A percentile compares a stretch with the other conserved stretches of the same genome.
Conservation (phyloP, 208 protist species). For the Endotrypanum monterogeii region DNA sequence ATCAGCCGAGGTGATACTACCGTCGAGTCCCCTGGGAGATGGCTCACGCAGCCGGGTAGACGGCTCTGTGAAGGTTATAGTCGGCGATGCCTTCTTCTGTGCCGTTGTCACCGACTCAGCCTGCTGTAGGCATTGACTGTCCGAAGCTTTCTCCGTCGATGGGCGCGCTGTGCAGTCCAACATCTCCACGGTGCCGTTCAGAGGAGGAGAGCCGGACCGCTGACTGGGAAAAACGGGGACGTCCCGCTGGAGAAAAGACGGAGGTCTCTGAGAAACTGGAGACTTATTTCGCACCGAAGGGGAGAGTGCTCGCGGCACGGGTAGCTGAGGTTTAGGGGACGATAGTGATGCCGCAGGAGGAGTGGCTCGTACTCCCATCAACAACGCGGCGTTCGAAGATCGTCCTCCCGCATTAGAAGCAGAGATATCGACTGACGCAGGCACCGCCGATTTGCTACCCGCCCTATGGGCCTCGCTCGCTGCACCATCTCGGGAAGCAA, state of each 20-base stretch:
- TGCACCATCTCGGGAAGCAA: background rate
- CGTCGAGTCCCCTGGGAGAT: background rate
- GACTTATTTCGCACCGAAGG: slow-evolving; percentile 8
- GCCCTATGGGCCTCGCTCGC: background rate
- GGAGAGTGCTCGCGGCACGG: slow-evolving; percentile 23
- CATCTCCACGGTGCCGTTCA: background rate
- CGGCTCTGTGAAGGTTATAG: background rate
- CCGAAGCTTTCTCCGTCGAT: background rate
- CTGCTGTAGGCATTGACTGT: background rate
- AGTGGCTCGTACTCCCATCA: slow-evolving; percentile 1
- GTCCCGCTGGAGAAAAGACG: background rate
- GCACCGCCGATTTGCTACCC: background rate
- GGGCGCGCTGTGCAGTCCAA: slow-evolving; percentile 1
- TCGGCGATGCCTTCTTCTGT: background rate
- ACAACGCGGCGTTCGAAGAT: background rate
- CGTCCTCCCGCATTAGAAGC: background rate
- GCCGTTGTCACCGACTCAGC: background rate
- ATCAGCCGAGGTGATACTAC: background rate
- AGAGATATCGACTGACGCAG: background rate
- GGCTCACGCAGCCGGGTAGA: background rate
- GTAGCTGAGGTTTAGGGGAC: slow-evolving; percentile 18
- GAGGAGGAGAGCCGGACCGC: background rate
- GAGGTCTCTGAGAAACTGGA: background rate
- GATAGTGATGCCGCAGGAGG: slow-evolving; percentile 5
- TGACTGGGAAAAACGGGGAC: too few species aligned